phyloP scores from a whole-genome alignment of 192 early-diverging fungal genomes.

The Helicostylum pulchrum region DNA sequence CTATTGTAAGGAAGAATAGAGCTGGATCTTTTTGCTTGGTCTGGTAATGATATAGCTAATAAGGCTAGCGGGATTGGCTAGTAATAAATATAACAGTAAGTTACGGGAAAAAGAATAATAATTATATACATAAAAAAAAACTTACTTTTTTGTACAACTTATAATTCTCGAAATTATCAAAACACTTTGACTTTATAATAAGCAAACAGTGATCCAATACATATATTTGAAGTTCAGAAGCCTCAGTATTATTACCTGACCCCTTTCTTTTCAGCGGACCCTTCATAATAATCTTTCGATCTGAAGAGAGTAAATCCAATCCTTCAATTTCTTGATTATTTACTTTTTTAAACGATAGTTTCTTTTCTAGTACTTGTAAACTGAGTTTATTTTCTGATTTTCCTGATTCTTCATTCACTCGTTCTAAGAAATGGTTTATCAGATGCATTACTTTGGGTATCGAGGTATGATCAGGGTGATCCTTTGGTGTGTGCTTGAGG shows the following conservation, averaged over 20 bases:
- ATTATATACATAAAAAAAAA: no score
- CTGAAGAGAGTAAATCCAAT: slow-evolving; percentile 67
- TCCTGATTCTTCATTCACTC: slow-evolving; percentile 86
- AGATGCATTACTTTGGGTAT: slow-evolving; percentile 72
- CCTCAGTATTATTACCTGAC: slow-evolving; percentile 44
- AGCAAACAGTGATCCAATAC: slow-evolving; percentile 88
- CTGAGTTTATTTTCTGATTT: slow-evolving; percentile 86
- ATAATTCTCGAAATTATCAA: slow-evolving; percentile 56
- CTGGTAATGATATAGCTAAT: slow-evolving; percentile 50
- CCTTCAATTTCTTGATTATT: slow-evolving; percentile 45
- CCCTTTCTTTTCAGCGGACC: slow-evolving; percentile 67
- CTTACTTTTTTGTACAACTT: slow-evolving; percentile 55
- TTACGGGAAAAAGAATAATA: no score
- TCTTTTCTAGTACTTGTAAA: slow-evolving; percentile 67
- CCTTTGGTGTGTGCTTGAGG: slow-evolving; percentile 77
- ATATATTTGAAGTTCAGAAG: slow-evolving; percentile 70
- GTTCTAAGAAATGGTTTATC: slow-evolving; percentile 69
- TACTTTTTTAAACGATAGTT: slow-evolving; percentile 51
- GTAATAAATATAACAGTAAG: no score
- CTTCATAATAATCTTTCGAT: slow-evolving; percentile 72
- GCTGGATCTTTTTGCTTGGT: slow-evolving; percentile 28
- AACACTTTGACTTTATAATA: slow-evolving; percentile 65
- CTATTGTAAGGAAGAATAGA: slow-evolving; percentile 33
- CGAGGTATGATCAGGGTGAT: slow-evolving; percentile 72
- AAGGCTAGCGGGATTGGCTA: slow-evolving; percentile 83